Evolutionary conservation across 495 filamentous ascomycete genomes (phyloP), one percentile per base, ranked within the genome.

Genomic region (Podospora didyma): DNA sequence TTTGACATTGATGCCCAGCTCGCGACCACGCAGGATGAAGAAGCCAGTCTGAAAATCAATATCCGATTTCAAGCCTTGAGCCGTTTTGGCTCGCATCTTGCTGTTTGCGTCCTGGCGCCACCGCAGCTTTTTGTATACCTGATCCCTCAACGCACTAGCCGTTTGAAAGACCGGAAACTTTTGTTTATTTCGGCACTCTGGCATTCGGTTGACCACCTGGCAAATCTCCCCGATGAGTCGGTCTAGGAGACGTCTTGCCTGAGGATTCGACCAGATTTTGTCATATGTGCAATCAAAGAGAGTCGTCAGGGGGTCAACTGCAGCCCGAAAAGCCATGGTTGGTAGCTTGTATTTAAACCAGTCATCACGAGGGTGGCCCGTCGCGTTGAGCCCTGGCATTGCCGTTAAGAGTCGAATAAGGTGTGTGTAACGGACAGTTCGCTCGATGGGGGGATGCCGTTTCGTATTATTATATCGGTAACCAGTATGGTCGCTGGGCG

Each of bases 21-120:
- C 84, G 63, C 85, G 78, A 20, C 74, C 91, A 23, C 82, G 80
- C 52, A 73, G 74, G 42, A 94, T 79, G 44, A 96, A 85, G 68
- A 89, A 96, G 12, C 92, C 92, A 69, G 92, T 94, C 58, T 89
- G 72, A 62, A 82, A 92, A 24, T 92, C 84, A 51, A 96, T 77
- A 63, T 96, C 92, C 0, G 88, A 89, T 26, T 72, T 60, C 57
- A 71, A 73, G 2, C 85, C 80, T 3, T 57, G 58, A 45, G 71
- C 60, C 16, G 86, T 69, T 65, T 87, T 82, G 57, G 81, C 76
- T 31, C 86, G 67, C 87, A 92, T 90, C 2, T 69, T 77, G 60
- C 83, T 88, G 39, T 77, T 71, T 55, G 88, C 83, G 7, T 69
- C 61, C 1, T 72, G 64, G 19, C 80, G 87, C 26, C 69, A 72